Base-by-base conservation (phyloP, 2,329 filamentous ascomycete genomes). In the Nemania bipapillata region DNA sequence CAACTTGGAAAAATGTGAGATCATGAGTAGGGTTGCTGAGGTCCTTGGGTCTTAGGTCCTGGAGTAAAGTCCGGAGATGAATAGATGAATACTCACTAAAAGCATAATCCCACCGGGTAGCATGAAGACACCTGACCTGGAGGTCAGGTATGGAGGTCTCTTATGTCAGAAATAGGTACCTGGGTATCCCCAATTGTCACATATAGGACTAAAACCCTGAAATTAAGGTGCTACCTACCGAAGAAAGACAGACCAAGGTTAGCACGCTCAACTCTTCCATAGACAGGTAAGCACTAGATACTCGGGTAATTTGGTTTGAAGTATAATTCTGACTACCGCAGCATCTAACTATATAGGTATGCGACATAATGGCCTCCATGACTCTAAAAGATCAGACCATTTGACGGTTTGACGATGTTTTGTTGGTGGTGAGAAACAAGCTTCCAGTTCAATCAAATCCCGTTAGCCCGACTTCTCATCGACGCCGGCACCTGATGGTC, bases 71-170 rank as follows among this genome's bases (percentile, higher is more conserved):
- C 40, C 17, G 40, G 40, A 17, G 24, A 54, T n/a, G 20, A 22
- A 17, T 56, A 17, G 24, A 54, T n/a, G 20, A 22, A 17, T 56
- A 56, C 22, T 50, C 60, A 20, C 15, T 56, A 49, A 56, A 37
- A 30, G 60, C 60, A 63, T 63, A 50, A 24, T 15, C 22, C 30
- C 37, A 17, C 6, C 5, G 26, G 35, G 8, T 30, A 15, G 15
- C 32, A 63, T 63, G n/a, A 9, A 28, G 15, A 28, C 47, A 15
- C 2, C 22, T 20, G n/a, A n/a, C n/a, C n/a, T n/a, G n/a, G n/a
- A n/a, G n/a, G n/a, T n/a, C n/a, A n/a, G n/a, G 4, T 32, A 32
- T 32, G 9, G 9, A 32, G 4, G 9, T 32, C 4, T 17, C 17
- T 20, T 45, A 45, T 45, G 15, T 20, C 17, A n/a, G 3, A 45